Evolutionary conservation across 768 basidiomycete species (phyloP), one percentile per base, ranked within the genome.

Genomic region (Rhizopogon rudus): DNA sequence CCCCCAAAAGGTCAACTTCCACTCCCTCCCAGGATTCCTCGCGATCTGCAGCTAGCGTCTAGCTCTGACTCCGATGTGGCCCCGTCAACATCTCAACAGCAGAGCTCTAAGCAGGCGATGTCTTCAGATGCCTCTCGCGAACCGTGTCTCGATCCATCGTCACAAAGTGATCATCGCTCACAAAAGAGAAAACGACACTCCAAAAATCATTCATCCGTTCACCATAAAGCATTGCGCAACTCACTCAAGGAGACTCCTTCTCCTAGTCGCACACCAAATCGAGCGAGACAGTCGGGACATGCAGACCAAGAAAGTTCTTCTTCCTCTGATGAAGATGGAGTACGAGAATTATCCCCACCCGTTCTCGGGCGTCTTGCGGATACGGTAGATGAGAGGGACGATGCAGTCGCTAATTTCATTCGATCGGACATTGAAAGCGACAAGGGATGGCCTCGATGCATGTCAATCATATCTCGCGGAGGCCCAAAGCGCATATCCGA

Each of bases 391-490:
- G 68, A 75, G 48, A 63, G 74, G 41, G 71, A 80, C 56, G 72
- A 74, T 16, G 66, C 69, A 31, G 73, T 85, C 44, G 65, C 67
- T 14, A 67, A 69, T 46, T 76, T 76, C 54, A 74, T 84, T n/a
- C 72, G 76, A 44, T 51, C 65, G 7, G 56, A 73, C 13, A 63
- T 87, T 12, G 71, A 75, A 56, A 66, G 75, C 31, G 78, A 84
- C 54, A 60, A 67, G 2, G 71, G 63, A 22, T 84, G 78, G 75
- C 54, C 57, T 8, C 70, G 71, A 9, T 84, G 79, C 60, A 82
- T 79, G 65, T 48, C 46, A 7, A 48, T 48, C 17, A 65, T 71
- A 54, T 71, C 72, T 6, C 74, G 72, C 52, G 75, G 71, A 8
- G 67, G 57, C 39, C 73, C 68, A n/a, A 74, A 73, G 37, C 70